Evolutionary conservation across 2,329 filamentous ascomycete genomes (phyloP).

Genomic region (Lithohypha guttulata): DNA sequence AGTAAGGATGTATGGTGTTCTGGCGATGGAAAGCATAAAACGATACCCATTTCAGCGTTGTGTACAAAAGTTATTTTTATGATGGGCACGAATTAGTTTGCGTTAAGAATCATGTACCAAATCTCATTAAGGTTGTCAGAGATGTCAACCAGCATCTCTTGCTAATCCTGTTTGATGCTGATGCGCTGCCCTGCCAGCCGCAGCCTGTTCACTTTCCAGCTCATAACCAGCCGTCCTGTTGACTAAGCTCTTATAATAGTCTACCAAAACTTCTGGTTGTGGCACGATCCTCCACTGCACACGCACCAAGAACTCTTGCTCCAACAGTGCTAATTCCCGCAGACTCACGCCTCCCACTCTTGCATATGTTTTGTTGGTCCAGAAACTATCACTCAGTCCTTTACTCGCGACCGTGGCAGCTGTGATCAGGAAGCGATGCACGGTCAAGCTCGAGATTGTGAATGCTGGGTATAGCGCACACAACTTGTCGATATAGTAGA

Average conservation of each 20-base stretch:
- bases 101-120: too few relatives aligned
- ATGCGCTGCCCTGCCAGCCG: background rate
- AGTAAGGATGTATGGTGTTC: too few relatives aligned
- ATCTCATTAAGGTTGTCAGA: too few relatives aligned
- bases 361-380: constrained; percentile 96
- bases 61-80: too few relatives aligned
- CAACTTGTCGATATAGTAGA: constrained; percentile 94
- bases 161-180: background rate
- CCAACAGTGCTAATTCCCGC: constrained; percentile 77
- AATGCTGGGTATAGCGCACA: constrained; percentile 89
- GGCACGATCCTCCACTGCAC: constrained; percentile 97
- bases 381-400: constrained; percentile 90
- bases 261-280: constrained; percentile 81
- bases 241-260: constrained; percentile 84
- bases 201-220: constrained; percentile 30
- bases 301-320: constrained; percentile 83
- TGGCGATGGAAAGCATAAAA: too few relatives aligned
- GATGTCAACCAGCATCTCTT: background rate
- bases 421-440: constrained; percentile 93
- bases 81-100: too few relatives aligned
- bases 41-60: too few relatives aligned
- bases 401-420: constrained; percentile 93
- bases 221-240: constrained; percentile 52
- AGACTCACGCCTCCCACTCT: constrained; percentile 86
- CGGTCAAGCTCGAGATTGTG: constrained; percentile 89